These are phyloP conservation scores for Rhizophagus clarus DNA, from an alignment of 192 early-diverging fungal species.

Conservation along the genomic window DNA sequence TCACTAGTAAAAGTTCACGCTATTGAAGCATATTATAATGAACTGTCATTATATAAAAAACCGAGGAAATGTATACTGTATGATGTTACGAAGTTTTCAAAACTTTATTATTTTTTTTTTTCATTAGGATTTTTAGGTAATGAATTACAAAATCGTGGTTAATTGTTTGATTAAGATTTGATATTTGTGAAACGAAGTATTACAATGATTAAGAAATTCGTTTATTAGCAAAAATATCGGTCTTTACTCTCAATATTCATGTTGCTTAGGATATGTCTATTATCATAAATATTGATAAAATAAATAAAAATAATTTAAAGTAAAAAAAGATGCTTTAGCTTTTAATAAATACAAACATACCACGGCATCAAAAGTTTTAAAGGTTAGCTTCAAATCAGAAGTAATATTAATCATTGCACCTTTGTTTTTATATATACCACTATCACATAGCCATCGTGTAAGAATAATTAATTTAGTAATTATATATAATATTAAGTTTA, in stretches of 20 bases:
- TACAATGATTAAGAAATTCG: background rate
- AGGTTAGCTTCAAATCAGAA: conserved; percentile 75
- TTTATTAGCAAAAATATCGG: too few relatives aligned
- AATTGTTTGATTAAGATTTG: background rate
- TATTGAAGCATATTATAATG: background rate
- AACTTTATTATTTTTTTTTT: background rate
- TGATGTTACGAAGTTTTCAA: background rate
- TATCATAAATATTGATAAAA: too few relatives aligned
- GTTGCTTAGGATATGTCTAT: too few relatives aligned
- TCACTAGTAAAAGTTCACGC: background rate
- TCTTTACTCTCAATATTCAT: too few relatives aligned
- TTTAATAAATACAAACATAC: conserved; percentile 35
- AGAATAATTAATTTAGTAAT: background rate
- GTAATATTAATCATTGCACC: conserved; percentile 91
- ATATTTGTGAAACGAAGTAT: background rate
- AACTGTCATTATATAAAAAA: background rate
- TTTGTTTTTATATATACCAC: conserved; percentile 86
- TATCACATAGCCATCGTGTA: background rate
- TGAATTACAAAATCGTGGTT: background rate
- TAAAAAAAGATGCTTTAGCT: too few relatives aligned
- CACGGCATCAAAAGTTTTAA: conserved; percentile 87
- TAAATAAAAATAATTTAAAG: too few relatives aligned
- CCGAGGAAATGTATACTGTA: background rate
- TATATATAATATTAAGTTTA: background rate
- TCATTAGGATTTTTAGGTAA: background rate